A percentile compares a stretch with the other conserved stretches of the same genome.
Conservation (phyloP, 495 filamentous ascomycete species). For the Aspergillus conjunctus region DNA sequence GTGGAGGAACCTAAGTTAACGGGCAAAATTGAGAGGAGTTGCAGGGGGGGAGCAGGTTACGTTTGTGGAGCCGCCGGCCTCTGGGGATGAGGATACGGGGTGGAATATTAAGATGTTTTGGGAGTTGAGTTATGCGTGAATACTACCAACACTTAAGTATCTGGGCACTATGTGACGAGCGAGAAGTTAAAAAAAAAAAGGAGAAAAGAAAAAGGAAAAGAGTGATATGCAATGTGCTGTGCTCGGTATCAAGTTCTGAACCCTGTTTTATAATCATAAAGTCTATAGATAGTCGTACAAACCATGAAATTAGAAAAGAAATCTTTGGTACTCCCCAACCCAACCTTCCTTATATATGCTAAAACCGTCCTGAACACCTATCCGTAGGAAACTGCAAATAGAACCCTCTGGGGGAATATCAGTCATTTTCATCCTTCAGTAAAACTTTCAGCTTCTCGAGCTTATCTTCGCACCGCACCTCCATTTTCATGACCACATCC, state of each 20-base stretch:
- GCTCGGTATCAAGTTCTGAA: too few relatives aligned
- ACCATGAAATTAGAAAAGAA: too few relatives aligned
- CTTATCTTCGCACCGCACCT: constrained; percentile 53
- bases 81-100: constrained; percentile 53
- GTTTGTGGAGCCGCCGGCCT: constrained; percentile 48
- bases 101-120: constrained; percentile 54
- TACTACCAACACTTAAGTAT: too few relatives aligned
- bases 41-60: constrained; percentile 56
- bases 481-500: constrained; percentile 51
- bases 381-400: neutral
- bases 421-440: constrained; percentile 43
- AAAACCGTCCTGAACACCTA: neutral
- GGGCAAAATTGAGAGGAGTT: constrained; percentile 55
- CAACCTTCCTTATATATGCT: neutral
- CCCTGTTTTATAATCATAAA: too few relatives aligned
- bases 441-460: constrained; percentile 48
- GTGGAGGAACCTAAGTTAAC: constrained; percentile 49
- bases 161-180: neutral
- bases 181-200: neutral
- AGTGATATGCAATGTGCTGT: too few relatives aligned
- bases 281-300: too few relatives aligned
- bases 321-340: too few relatives aligned
- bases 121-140: constrained; percentile 47
- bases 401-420: neutral
- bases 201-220: neutral